A percentile compares a stretch with the other conserved stretches of the same genome.
These are phyloP conservation scores for Cryphonectria naterciae DNA, from an alignment of 2,329 filamentous ascomycete species.

Conservation along the genomic window DNA sequence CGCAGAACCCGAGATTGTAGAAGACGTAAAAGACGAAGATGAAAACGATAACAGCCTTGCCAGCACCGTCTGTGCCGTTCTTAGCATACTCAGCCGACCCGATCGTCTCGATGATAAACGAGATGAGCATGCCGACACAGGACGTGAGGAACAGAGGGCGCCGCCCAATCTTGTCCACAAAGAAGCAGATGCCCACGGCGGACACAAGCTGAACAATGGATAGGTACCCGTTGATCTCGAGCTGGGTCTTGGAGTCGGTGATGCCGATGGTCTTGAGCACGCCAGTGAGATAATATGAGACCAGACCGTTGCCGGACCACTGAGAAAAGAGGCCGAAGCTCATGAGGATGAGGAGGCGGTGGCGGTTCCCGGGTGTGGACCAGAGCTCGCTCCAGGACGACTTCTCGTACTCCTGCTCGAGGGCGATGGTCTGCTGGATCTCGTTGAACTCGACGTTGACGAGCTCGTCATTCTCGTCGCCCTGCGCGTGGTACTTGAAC, in stretches of 20 bases:
- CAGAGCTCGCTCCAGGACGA: constrained; percentile 50
- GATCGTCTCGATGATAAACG: constrained; percentile 35
- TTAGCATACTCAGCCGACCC: constrained; percentile 32
- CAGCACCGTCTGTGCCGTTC: constrained; percentile 34
- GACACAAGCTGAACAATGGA: constrained; percentile 34
- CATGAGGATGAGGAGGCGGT: constrained; percentile 57
- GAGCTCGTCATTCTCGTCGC: constrained; percentile 43
- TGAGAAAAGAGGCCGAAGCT: constrained; percentile 60
- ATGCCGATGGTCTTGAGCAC: constrained; percentile 43
- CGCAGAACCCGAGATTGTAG: constrained; percentile 36
- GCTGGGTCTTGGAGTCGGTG: constrained; percentile 38
- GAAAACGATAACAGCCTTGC: constrained; percentile 35
- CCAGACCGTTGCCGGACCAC: constrained; percentile 58
- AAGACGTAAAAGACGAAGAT: constrained; percentile 36
- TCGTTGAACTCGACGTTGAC: constrained; percentile 47
- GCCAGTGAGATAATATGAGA: constrained; percentile 45
- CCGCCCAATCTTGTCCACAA: constrained; percentile 35
- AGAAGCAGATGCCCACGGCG: constrained; percentile 33
- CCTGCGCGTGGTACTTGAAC: constrained; percentile 43
- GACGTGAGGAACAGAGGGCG: constrained; percentile 35
- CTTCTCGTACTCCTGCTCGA: constrained; percentile 50
- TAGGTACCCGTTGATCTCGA: constrained; percentile 35
- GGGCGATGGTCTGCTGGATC: constrained; percentile 47
- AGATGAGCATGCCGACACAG: constrained; percentile 32
- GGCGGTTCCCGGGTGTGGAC: constrained; percentile 57